Evolutionary conservation across 768 basidiomycete species (phyloP).

Genomic region (Ramaria rubella): DNA sequence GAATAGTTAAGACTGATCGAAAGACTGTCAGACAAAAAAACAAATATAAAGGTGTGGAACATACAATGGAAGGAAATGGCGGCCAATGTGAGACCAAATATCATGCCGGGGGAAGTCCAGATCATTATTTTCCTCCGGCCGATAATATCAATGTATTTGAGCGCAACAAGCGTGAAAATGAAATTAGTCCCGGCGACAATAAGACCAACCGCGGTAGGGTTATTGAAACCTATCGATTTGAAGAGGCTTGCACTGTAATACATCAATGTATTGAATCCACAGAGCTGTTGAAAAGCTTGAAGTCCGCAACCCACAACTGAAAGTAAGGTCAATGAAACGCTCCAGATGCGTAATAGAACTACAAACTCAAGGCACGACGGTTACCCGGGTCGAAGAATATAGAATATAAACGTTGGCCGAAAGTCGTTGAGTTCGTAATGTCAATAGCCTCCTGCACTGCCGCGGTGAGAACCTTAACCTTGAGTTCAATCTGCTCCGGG

Average conservation of each 20-base stretch:
- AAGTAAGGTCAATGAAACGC: neutral
- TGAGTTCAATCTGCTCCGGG: constrained; percentile 57
- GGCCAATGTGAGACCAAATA: constrained; percentile 55
- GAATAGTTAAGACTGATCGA: constrained; percentile 42
- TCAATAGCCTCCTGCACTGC: constrained; percentile 57
- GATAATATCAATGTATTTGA: constrained; percentile 66
- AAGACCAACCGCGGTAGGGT: constrained; percentile 75
- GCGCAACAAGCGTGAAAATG: constrained; percentile 67
- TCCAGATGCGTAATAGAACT: neutral
- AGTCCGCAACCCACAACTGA: constrained; percentile 71
- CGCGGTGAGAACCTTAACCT: constrained; percentile 54
- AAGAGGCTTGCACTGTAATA: constrained; percentile 74
- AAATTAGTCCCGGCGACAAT: constrained; percentile 77
- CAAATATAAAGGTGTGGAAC: constrained; percentile 25
- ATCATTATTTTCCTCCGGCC: constrained; percentile 68
- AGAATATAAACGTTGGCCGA: constrained; percentile 46
- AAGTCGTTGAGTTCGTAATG: constrained; percentile 55
- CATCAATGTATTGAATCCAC: constrained; percentile 79
- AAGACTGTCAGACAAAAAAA: constrained; percentile 26
- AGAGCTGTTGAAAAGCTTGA: constrained; percentile 79
- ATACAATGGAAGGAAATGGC: constrained; percentile 61
- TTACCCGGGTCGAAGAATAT: constrained; percentile 53
- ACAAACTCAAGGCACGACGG: constrained; percentile 60
- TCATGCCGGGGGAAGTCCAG: constrained; percentile 67
- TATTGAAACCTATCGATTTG: constrained; percentile 72